A percentile compares a stretch with the other conserved stretches of the same genome.
These are phyloP conservation scores for Firmiana major DNA, from an alignment of 345 rosid genomes.

Conservation along the genomic window DNA sequence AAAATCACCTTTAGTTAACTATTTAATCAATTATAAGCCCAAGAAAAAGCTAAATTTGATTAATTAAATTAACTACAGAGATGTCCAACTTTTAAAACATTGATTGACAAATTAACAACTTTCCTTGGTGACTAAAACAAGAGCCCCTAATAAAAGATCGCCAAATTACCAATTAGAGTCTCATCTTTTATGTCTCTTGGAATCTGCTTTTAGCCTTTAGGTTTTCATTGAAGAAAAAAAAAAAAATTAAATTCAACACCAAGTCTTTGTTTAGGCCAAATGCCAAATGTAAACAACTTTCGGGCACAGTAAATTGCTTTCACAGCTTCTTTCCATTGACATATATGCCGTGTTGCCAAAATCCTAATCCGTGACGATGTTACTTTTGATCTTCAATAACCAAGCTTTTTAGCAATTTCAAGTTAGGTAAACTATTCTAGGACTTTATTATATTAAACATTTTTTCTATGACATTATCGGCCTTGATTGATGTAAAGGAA, in stretches of 20 bases:
- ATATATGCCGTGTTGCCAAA: neutral
- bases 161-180: slow-evolving; percentile 6
- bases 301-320: neutral
- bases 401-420: neutral
- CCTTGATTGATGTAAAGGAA: too few relatives aligned
- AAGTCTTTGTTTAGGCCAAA: neutral
- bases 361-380: neutral
- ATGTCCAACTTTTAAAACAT: neutral
- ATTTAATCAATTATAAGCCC: neutral
- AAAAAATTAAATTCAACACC: neutral
- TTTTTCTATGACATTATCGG: too few relatives aligned
- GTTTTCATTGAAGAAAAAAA: neutral
- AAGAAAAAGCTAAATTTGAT: neutral
- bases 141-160: neutral
- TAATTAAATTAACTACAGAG: neutral
- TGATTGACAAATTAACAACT: slow-evolving; percentile 13
- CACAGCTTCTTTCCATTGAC: neutral
- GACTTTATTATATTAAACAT: neutral
- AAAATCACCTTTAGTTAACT: neutral
- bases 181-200: neutral
- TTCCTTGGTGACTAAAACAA: neutral
- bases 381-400: neutral
- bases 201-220: neutral
- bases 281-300: neutral
- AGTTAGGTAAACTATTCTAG: neutral